Evolutionary conservation across 2,329 filamentous ascomycete genomes (phyloP).

Genomic region (Neobulgaria alba): DNA sequence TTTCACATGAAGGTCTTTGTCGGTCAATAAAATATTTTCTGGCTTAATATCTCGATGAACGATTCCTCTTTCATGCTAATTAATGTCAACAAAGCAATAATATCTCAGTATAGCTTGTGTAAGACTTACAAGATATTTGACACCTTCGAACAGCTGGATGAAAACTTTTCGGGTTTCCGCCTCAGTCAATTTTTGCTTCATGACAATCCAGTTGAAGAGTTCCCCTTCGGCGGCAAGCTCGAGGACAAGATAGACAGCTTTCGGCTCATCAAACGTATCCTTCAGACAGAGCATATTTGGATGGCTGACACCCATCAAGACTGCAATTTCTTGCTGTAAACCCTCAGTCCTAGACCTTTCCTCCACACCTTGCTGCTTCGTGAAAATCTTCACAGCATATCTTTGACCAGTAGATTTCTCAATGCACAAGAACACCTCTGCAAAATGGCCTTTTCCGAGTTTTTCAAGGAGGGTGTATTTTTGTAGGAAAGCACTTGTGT

Average conservation of each 20-base stretch:
- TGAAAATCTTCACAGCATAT: conserved; percentile 92
- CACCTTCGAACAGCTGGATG: conserved; percentile 80
- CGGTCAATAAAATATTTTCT: conserved; percentile 64
- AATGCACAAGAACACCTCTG: conserved; percentile 83
- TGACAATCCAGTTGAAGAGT: conserved; percentile 89
- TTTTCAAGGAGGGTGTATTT: conserved; percentile 80
- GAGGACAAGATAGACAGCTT: conserved; percentile 83
- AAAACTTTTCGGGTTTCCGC: conserved; percentile 80
- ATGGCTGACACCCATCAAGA: conserved; percentile 95
- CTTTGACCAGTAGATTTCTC: conserved; percentile 75
- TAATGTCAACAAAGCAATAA: not conserved
- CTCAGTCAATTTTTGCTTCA: conserved; percentile 82
- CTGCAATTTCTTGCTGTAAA: conserved; percentile 89
- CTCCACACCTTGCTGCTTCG: conserved; percentile 71
- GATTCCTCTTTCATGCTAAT: conserved; percentile 89
- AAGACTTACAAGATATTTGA: conserved; percentile 80
- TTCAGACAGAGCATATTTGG: conserved; percentile 88
- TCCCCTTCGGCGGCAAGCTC: conserved; percentile 90
- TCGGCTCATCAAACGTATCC: conserved; percentile 86
- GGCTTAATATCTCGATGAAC: conserved; percentile 81
- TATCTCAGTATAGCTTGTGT: not conserved
- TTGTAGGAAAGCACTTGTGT: conserved; percentile 71
- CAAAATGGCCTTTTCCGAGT: conserved; percentile 91
- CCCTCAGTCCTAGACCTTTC: conserved; percentile 78
- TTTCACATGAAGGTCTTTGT: conserved; percentile 80